These are phyloP conservation scores for Tylopilus sp. DNA, from an alignment of 1,284 basidiomycete genomes.

Conservation along the genomic window DNA sequence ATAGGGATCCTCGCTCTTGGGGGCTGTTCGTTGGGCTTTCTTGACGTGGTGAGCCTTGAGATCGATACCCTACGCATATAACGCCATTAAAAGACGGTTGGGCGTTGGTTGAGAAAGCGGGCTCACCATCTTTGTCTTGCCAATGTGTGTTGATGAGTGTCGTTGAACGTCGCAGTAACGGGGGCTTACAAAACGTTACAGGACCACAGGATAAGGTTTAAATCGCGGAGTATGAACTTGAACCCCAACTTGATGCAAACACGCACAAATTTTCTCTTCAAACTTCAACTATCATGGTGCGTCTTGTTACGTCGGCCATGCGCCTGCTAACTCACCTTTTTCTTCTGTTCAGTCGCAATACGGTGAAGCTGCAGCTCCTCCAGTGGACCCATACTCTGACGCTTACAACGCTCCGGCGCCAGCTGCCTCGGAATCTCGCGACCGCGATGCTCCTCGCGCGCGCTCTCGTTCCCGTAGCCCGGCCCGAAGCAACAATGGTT, in stretches of 20 bases:
- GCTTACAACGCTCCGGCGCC: slow-evolving; percentile 67
- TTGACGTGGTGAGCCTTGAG: slow-evolving; percentile 98
- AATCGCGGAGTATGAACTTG: slow-evolving; percentile 36
- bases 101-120: slow-evolving; percentile 37
- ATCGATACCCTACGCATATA: slow-evolving; percentile 84
- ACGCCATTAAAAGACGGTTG: slow-evolving; percentile 18
- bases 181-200: slow-evolving; percentile 60
- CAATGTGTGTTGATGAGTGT: slow-evolving; percentile 42
- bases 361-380: slow-evolving; percentile 52
- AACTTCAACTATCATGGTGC: slow-evolving; percentile 64
- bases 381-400: slow-evolving; percentile 78
- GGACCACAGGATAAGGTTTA: slow-evolving; percentile 31
- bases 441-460: slow-evolving; percentile 52
- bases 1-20: slow-evolving; percentile 99
- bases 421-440: slow-evolving; percentile 41
- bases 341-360: slow-evolving; percentile 42
- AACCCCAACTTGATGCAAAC: slow-evolving; percentile 37
- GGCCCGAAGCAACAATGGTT: slow-evolving; percentile 47
- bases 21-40: slow-evolving; percentile 93
- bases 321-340: slow-evolving; percentile 1
- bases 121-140: slow-evolving; percentile 78
- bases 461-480: slow-evolving; percentile 74
- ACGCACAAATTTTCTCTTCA: slow-evolving; percentile 41
- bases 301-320: slow-evolving; percentile 20
- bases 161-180: slow-evolving; percentile 34